These are phyloP conservation scores for Aspergillus sclerotioniger DNA, from an alignment of 495 filamentous ascomycete genomes.

Conservation along the genomic window DNA sequence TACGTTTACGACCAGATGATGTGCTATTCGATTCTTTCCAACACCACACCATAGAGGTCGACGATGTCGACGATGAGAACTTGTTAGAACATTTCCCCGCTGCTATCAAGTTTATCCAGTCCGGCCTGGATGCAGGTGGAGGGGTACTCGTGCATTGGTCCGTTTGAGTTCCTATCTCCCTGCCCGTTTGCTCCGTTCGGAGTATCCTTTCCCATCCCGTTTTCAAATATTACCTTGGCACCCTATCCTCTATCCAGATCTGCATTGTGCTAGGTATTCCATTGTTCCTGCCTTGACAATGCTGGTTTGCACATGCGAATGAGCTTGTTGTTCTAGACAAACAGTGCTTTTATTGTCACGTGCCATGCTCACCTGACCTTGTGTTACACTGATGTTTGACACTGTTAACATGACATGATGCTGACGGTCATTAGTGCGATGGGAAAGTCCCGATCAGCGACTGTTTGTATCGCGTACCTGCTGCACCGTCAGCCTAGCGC, in stretches of 20 bases:
- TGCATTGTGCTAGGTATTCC: neutral
- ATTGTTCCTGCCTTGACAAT: neutral
- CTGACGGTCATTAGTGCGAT: conserved; percentile 67
- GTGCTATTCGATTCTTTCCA: conserved; percentile 46
- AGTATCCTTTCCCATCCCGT: neutral
- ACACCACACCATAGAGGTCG: conserved; percentile 76
- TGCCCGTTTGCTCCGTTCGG: neutral
- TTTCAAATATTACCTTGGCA: neutral
- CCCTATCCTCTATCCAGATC: neutral
- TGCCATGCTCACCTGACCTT: neutral
- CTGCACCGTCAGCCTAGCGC: conserved; percentile 58
- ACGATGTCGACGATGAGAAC: conserved; percentile 86
- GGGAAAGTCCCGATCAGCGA: conserved; percentile 90
- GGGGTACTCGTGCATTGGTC: conserved; percentile 75
- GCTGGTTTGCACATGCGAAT: too few species aligned
- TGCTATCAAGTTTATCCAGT: conserved; percentile 78
- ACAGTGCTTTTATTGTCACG: neutral
- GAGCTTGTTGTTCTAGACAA: neutral
- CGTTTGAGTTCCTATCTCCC: conserved; percentile 24
- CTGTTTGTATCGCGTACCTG: conserved; percentile 80
- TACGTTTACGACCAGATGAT: conserved; percentile 56
- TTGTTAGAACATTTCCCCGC: conserved; percentile 74
- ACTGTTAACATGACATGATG: neutral
- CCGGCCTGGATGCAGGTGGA: conserved; percentile 65
- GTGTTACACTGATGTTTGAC: neutral